Evolutionary conservation across 164 flowering plant species (phyloP), one percentile per base, ranked within the genome.

Genomic region (Saururus chinensis): DNA sequence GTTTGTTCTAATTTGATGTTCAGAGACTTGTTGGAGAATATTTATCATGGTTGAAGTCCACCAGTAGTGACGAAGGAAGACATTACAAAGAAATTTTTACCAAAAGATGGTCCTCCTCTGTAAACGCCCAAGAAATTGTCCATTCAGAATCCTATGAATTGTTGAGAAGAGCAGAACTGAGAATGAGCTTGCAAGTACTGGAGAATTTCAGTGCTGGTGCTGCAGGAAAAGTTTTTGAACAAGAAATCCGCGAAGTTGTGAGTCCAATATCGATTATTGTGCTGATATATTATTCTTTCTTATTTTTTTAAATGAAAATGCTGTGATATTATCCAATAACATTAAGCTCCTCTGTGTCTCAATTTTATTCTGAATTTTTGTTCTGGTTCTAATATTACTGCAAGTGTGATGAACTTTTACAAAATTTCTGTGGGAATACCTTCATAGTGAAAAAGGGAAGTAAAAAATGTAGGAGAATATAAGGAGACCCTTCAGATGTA

Each of bases 241-340:
- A 82, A 75, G 95, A 90, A 78, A 74, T 93, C 19, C 90, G 92
- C 40, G 91, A 93, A 86, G 88, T 74, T 81, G 98, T 92, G 70
- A 81, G 92, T 75, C 57, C 17, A 37, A 10, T 0, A 45, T 45
- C 11, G 49, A 45, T 9, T 12, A 8, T 45, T 0, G 1, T 45
- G 49, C 49, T 45, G 17, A 9, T 13, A 45, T 45, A 45, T 45
- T 45, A 6, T 30, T 30, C 37, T 30, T 30, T 30, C 6, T 30
- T 6, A 2, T 30, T 30, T 30, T 30, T 30, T 30, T 30, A 30
- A 6, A 30, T n/a, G 6, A 30, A 30, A 30, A 30, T 30, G 37
- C 37, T 30, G 37, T 6, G 6, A 30, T 30, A 30, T 30, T 30
- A 30, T 30, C 37, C 37, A 2, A 30, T 30, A 30, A 2, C 2